Percentiles rank a stretch among this genome's conserved stretches.
phyloP scores from a whole-genome alignment of 768 basidiomycete species.

The Rickenella mellea region DNA sequence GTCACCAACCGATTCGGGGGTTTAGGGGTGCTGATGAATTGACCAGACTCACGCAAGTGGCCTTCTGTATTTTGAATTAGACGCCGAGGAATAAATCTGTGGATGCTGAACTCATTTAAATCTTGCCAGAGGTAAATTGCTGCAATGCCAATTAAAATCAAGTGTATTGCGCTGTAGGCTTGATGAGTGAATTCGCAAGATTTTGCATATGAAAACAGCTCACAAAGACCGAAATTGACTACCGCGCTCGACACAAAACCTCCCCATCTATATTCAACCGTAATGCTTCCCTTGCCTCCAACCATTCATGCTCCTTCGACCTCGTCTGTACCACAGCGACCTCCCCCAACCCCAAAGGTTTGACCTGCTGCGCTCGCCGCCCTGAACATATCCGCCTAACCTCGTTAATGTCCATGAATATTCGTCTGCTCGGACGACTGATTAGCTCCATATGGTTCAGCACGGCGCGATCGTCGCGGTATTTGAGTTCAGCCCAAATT shows the following conservation, averaged over 20 bases:
- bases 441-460: slow-evolving; percentile 72
- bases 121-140: no score
- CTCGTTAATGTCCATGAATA: slow-evolving; percentile 67
- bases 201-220: no score
- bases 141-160: no score
- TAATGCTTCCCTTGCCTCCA: slow-evolving; percentile 91
- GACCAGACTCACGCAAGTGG: no score
- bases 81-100: no score
- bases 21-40: no score
- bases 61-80: no score
- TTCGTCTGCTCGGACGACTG: slow-evolving; percentile 72
- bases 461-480: slow-evolving; percentile 83
- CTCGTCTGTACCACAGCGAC: slow-evolving; percentile 76
- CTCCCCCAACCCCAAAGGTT: slow-evolving; percentile 87
- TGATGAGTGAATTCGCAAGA: no score
- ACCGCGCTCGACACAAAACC: slow-evolving; percentile 73
- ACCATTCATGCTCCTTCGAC: slow-evolving; percentile 66
- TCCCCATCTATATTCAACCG: slow-evolving; percentile 73
- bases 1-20: no score
- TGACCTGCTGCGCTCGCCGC: slow-evolving; percentile 67
- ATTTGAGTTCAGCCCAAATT: slow-evolving; percentile 93
- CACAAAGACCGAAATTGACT: no score
- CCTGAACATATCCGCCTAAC: slow-evolving; percentile 76
- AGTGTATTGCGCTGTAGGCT: no score
- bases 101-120: no score